These are phyloP conservation scores for Colletotrichum melonis DNA, from an alignment of 2,329 filamentous ascomycete genomes.

Conservation along the genomic window DNA sequence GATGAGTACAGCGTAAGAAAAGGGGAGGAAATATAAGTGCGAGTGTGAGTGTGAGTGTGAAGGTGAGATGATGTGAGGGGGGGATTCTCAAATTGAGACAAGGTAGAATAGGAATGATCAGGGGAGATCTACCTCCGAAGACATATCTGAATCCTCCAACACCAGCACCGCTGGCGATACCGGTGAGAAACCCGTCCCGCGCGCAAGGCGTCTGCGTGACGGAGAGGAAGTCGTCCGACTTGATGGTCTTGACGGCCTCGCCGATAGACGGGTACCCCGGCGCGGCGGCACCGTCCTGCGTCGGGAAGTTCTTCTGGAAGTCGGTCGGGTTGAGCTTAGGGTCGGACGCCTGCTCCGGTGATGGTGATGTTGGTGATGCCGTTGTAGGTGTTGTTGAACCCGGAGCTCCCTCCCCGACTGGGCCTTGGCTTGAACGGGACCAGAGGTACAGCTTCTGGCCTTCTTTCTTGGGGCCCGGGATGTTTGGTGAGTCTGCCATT, in stretches of 20 bases:
- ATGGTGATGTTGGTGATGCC: neutral
- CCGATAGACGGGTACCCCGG: constrained; percentile 53
- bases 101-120: neutral
- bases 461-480: neutral
- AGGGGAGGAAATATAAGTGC: no score
- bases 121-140: constrained; percentile 71
- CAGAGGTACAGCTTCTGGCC: constrained; percentile 24
- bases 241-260: constrained; percentile 76
- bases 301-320: constrained; percentile 38
- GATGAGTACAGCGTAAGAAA: neutral
- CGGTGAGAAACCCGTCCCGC: constrained; percentile 83
- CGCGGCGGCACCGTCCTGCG: constrained; percentile 34
- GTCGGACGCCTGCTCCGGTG: neutral
- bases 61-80: neutral
- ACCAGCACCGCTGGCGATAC: constrained; percentile 83
- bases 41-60: neutral
- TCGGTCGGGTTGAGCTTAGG: constrained; percentile 31
- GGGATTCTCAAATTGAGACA: no score
- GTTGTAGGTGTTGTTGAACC: constrained; percentile 20
- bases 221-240: constrained; percentile 74
- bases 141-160: constrained; percentile 81
- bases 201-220: constrained; percentile 87
- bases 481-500: constrained; percentile 25
- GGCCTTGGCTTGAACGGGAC: constrained; percentile 17
- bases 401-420: constrained; percentile 36